Evolutionary conservation across 495 filamentous ascomycete species (phyloP).

Genomic region (Filosporella fistucella): DNA sequence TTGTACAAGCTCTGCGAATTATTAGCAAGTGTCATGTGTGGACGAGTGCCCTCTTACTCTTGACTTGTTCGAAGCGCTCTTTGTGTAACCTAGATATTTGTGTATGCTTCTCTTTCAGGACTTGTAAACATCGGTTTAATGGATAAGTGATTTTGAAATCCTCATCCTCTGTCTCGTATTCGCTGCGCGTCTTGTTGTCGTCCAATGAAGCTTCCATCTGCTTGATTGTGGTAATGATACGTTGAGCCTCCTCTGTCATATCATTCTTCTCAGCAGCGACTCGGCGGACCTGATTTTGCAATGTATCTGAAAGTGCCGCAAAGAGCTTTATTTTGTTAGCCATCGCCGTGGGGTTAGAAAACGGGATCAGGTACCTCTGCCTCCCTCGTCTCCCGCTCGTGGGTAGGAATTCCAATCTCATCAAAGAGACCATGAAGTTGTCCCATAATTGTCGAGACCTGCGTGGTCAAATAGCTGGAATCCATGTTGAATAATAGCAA

Average conservation of each 20-base stretch:
- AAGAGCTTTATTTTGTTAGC: constrained; percentile 62
- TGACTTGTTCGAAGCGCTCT: constrained; percentile 90
- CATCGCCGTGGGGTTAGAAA: neutral
- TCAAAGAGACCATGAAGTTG: constrained; percentile 93
- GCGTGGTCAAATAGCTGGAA: constrained; percentile 83
- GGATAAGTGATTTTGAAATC: constrained; percentile 75
- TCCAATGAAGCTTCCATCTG: constrained; percentile 93
- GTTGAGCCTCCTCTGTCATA: constrained; percentile 81
- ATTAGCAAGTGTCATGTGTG: constrained; percentile 6
- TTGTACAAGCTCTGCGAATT: constrained; percentile 71
- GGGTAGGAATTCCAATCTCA: constrained; percentile 85
- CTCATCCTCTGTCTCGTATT: constrained; percentile 57
- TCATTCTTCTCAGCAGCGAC: constrained; percentile 84
- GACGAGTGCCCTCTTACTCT: constrained; percentile 55
- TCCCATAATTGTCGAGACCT: constrained; percentile 86
- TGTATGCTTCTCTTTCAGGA: constrained; percentile 79
- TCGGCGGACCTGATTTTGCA: constrained; percentile 75
- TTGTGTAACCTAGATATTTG: constrained; percentile 75
- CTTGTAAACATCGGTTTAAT: constrained; percentile 68
- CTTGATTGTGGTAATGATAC: constrained; percentile 74
- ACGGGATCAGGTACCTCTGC: constrained; percentile 58
- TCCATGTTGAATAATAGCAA: constrained; percentile 60
- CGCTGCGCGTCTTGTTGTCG: constrained; percentile 59
- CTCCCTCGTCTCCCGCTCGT: constrained; percentile 86
- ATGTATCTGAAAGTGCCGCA: constrained; percentile 76